These are phyloP conservation scores for Panicum hallii DNA, from an alignment of 202 grass and related monocot species.

Conservation along the genomic window DNA sequence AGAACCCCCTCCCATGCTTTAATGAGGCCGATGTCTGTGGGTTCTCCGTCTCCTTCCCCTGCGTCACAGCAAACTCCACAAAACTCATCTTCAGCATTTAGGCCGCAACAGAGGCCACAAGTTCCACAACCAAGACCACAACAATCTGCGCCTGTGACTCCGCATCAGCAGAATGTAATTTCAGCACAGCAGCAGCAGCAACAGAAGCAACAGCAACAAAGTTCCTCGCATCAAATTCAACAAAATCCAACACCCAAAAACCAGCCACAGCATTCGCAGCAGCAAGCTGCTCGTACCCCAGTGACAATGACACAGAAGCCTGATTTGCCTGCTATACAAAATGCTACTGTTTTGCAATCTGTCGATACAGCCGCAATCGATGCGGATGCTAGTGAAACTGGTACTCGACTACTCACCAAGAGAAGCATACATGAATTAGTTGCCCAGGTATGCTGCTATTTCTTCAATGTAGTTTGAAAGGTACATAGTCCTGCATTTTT, in stretches of 20 bases:
- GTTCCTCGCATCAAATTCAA: slow-evolving; percentile 58
- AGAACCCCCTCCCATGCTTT: slow-evolving; percentile 64
- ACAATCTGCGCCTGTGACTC: slow-evolving; percentile 50
- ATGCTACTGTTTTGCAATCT: slow-evolving; percentile 42
- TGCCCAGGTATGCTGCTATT: slow-evolving; percentile 61
- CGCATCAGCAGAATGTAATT: slow-evolving; percentile 60
- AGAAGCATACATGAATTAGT: slow-evolving; percentile 92
- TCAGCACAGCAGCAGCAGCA: slow-evolving; percentile 64
- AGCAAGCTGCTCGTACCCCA: slow-evolving; percentile 63
- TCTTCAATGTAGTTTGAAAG: slow-evolving; percentile 28
- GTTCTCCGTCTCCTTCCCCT: slow-evolving; percentile 57
- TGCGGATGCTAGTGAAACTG: slow-evolving; percentile 61
- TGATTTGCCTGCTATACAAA: slow-evolving; percentile 44
- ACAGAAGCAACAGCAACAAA: slow-evolving; percentile 44
- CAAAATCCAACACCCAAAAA: slow-evolving; percentile 48
- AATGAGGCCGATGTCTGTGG: slow-evolving; percentile 61
- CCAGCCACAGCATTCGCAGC: slow-evolving; percentile 57
- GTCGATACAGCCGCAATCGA: slow-evolving; percentile 28
- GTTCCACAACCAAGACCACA: slow-evolving; percentile 73
- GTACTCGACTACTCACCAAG: slow-evolving; percentile 75
- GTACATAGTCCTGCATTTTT: slow-evolving; percentile 12
- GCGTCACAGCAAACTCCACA: slow-evolving; percentile 48
- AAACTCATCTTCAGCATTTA: slow-evolving; percentile 56
- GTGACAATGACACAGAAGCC: slow-evolving; percentile 51
- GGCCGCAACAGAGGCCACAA: slow-evolving; percentile 76